Evolutionary conservation across 495 filamentous ascomycete species (phyloP).

Genomic region (Tuber magnatum): DNA sequence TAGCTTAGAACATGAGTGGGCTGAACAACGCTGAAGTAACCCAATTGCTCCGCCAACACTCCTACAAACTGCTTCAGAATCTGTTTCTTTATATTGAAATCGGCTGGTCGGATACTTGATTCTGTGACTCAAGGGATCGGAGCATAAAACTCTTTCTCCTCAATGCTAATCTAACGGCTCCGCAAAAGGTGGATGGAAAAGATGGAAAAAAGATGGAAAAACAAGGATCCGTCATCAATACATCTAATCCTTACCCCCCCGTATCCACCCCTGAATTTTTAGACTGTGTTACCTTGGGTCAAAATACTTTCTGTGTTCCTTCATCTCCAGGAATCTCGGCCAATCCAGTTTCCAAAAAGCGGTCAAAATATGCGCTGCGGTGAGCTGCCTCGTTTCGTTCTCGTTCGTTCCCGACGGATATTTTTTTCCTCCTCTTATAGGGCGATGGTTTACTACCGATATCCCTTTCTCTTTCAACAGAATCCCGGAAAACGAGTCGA

Average conservation of each 20-base stretch:
- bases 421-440: background rate
- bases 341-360: too few species aligned
- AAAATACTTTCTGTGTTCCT: background rate
- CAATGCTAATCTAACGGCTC: background rate
- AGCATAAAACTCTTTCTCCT: background rate
- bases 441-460: background rate
- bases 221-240: conserved; percentile 4
- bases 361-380: background rate
- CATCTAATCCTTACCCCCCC: background rate
- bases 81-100: background rate
- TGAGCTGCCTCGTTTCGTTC: background rate
- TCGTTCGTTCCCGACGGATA: background rate
- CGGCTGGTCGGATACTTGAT: background rate
- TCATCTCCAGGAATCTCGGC: background rate
- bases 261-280: too few species aligned
- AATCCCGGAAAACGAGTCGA: conserved; percentile 4
- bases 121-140: background rate
- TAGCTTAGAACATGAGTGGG: too few species aligned
- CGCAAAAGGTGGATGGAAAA: background rate
- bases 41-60: too few species aligned
- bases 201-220: background rate
- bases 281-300: too few species aligned
- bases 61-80: background rate
- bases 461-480: background rate
- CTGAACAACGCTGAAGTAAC: too few species aligned